Base-by-base conservation (phyloP, 2,329 filamentous ascomycete genomes). In the Aspergillus persii region DNA sequence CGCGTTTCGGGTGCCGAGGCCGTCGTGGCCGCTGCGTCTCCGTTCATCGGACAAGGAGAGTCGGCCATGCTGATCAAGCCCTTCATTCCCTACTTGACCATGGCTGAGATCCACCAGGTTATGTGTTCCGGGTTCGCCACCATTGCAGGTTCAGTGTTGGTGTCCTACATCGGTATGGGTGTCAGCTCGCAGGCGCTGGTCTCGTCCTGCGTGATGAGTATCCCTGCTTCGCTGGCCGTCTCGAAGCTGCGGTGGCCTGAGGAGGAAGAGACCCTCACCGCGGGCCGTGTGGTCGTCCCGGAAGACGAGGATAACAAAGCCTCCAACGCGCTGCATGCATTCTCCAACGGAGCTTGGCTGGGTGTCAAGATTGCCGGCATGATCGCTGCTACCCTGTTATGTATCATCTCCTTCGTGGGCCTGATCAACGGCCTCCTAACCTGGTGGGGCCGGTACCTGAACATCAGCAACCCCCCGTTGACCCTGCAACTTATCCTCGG, bases 201-300 rank as follows among this genome's bases (percentile, higher is more conserved):
- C 30, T 96, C 91, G 2, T 93, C 90, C 7, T 96, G 92, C 72
- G 92, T 96, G 74, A 97, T 97, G 93, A 93, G 89, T 68, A 96
- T 96, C 64, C 93, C 93, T 0, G 92, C 92, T 1, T 96, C 92
- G 3, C 83, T 97, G 12, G 92, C 92, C 53, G 88, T 95, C 61
- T 94, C 90, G 63, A 96, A 96, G 79, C 83, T 96, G 68, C 89
- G 93, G 58, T 96, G 89, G 74, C 93, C 93, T 2, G 93, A 96
- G 78, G 89, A 86, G 3, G 91, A 96, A 74, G 90, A 94, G 76
- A 90, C 91, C 0, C 81, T 96, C 39, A 96, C 92, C 0, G 89
- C 90, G 4, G 91, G 92, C 58, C 86, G 87, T 18, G 89, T 95
- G 31, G 86, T 94, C 47, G 85, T 96, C 29, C 91, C 92, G 2